Evolutionary conservation across 352 stramenopile genomes (phyloP).

Genomic region (Globisporangium okanoganense): DNA sequence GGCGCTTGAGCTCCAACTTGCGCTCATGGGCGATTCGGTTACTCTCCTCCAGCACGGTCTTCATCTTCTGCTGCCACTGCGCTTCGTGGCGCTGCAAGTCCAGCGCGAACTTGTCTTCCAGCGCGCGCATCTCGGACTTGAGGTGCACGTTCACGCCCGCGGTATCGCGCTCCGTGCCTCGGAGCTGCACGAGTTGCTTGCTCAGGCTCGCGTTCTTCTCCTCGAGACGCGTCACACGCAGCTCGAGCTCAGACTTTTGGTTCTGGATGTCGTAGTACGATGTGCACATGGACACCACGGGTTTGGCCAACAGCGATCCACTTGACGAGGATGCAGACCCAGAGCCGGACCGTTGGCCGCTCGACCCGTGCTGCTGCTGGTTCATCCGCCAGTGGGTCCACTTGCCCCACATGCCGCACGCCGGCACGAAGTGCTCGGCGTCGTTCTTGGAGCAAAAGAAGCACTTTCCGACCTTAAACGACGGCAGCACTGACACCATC

Average conservation of each 20-base stretch:
- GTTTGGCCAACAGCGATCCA: slow-evolving; percentile 21
- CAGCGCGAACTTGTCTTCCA: slow-evolving; percentile 44
- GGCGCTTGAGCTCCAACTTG: slow-evolving; percentile 40
- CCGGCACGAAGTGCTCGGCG: slow-evolving; percentile 72
- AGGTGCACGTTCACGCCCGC: slow-evolving; percentile 29
- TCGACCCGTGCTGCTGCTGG: slow-evolving; percentile 43
- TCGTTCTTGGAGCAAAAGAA: slow-evolving; percentile 87
- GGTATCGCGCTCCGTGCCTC: slow-evolving; percentile 21
- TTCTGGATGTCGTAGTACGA: slow-evolving; percentile 85
- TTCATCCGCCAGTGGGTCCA: slow-evolving; percentile 86
- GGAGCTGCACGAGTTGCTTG: slow-evolving; percentile 19
- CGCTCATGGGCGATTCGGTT: slow-evolving; percentile 49
- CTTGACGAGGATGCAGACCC: slow-evolving; percentile 14
- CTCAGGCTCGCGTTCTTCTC: slow-evolving; percentile 23
- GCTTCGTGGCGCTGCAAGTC: slow-evolving; percentile 33
- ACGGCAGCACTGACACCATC: slow-evolving; percentile 77
- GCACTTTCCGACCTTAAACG: slow-evolving; percentile 76
- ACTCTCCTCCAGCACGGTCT: slow-evolving; percentile 41
- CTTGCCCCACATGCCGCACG: slow-evolving; percentile 80
- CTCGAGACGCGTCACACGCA: slow-evolving; percentile 28
- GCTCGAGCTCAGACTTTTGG: slow-evolving; percentile 52
- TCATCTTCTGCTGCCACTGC: slow-evolving; percentile 43
- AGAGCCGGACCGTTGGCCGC: not conserved
- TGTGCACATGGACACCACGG: slow-evolving; percentile 67
- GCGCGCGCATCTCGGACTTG: slow-evolving; percentile 36